Conservation (phyloP, 495 filamentous ascomycete species). For the Lophiostoma macrostomum region DNA sequence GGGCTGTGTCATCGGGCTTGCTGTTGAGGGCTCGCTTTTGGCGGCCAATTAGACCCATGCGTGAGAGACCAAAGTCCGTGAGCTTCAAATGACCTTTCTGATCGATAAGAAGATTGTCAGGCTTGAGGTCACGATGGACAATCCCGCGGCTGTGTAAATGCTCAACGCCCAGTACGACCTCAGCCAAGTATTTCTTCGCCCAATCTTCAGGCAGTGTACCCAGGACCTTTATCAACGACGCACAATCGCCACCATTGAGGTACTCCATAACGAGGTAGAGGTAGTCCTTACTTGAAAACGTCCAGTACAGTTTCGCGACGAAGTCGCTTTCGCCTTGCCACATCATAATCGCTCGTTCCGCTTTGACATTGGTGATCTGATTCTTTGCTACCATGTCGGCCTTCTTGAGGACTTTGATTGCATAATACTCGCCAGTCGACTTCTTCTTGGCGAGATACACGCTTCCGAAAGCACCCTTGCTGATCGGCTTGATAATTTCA, state of each 20-base stretch:
- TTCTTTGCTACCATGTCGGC: constrained; percentile 99
- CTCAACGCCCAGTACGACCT: constrained; percentile 92
- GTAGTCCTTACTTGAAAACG: constrained; percentile 98
- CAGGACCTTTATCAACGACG: constrained; percentile 90
- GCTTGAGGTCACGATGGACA: constrained; percentile 94
- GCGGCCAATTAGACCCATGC: constrained; percentile 94
- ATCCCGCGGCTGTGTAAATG: constrained; percentile 92
- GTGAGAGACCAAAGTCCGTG: constrained; percentile 94
- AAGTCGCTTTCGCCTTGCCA: constrained; percentile 99
- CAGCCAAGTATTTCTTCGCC: constrained; percentile 93
- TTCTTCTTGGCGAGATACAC: constrained; percentile 98
- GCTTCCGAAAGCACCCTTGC: constrained; percentile 97
- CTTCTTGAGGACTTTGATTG: constrained; percentile 97
- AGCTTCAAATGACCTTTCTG: constrained; percentile 95
- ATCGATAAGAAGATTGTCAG: constrained; percentile 95
- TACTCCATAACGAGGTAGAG: constrained; percentile 99
- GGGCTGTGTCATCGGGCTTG: constrained; percentile 70
- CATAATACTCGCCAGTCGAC: constrained; percentile 94
- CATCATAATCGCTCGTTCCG: constrained; percentile 99
- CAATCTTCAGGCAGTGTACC: constrained; percentile 92
- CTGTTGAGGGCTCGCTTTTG: constrained; percentile 89
- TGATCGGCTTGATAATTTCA: constrained; percentile 98
- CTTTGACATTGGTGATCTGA: constrained; percentile 98
- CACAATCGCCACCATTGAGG: constrained; percentile 94
- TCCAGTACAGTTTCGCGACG: constrained; percentile 98